Conservation (phyloP, 1,284 basidiomycete genomes). For the Ustilago cynodontis region DNA sequence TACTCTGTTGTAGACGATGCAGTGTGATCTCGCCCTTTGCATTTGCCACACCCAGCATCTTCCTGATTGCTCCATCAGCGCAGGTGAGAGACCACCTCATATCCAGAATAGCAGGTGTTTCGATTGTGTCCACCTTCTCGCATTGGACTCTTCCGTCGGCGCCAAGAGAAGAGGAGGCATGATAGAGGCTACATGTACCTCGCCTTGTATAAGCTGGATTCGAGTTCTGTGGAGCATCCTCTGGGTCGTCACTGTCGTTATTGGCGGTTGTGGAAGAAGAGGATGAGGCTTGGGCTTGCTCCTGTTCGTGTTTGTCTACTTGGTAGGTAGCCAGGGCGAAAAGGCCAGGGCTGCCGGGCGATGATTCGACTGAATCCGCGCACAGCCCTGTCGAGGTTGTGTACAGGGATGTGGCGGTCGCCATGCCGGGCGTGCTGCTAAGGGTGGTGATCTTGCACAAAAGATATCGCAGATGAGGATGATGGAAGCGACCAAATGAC, state of each 20-base stretch:
- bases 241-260: conserved; percentile 16
- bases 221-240: conserved; percentile 6
- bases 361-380: conserved; percentile 67
- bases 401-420: conserved; percentile 37
- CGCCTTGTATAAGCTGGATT: conserved; percentile 57
- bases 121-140: conserved; percentile 29
- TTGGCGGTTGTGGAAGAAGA: conserved; percentile 15
- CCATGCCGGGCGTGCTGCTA: conserved; percentile 8
- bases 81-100: conserved; percentile 63
- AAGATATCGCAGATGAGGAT: too few relatives aligned
- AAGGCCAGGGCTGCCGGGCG: conserved; percentile 45
- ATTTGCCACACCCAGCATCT: conserved; percentile 57
- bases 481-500: too few relatives aligned
- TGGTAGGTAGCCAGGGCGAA: conserved; percentile 69
- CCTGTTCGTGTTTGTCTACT: conserved; percentile 61
- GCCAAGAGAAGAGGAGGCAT: conserved; percentile 7
- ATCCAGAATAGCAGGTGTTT: conserved; percentile 65
- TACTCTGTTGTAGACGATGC: conserved; percentile 21
- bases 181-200: conserved; percentile 53
- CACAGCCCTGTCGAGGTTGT: conserved; percentile 59
- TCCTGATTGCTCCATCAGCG: not conserved
- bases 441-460: too few relatives aligned
- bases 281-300: conserved; percentile 19
- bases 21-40: conserved; percentile 51
- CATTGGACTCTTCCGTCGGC: conserved; percentile 17